Conservation (phyloP, 768 basidiomycete species). For the Rubroboletus satanas region DNA sequence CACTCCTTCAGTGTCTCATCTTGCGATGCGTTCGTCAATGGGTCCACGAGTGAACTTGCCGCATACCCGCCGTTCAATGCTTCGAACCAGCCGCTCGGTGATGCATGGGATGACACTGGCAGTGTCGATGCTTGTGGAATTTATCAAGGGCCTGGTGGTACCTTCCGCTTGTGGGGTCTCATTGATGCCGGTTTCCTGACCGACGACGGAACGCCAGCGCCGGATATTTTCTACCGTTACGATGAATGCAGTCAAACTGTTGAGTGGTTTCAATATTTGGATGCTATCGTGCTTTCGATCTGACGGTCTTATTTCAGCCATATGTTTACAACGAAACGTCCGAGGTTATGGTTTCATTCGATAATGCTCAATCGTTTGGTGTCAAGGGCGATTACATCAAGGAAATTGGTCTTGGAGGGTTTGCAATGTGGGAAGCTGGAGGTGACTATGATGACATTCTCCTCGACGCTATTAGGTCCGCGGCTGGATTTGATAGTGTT, state of each 20-base stretch:
- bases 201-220: constrained; percentile 23
- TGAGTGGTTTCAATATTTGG: constrained; percentile 19
- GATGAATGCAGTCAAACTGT: constrained; percentile 75
- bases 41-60: constrained; percentile 35
- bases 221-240: constrained; percentile 51
- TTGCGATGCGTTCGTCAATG: constrained; percentile 34
- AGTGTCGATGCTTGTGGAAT: constrained; percentile 55
- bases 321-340: constrained; percentile 58
- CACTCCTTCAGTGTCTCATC: constrained; percentile 57
- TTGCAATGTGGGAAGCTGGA: constrained; percentile 69
- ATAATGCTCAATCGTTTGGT: constrained; percentile 54
- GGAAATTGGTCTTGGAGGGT: constrained; percentile 52
- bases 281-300: background rate
- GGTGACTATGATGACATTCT: constrained; percentile 61
- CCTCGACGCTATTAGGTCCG: constrained; percentile 48
- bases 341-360: constrained; percentile 61
- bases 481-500: constrained; percentile 4
- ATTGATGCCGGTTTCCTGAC: constrained; percentile 54
- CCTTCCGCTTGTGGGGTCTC: constrained; percentile 59
- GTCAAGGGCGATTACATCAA: constrained; percentile 62
- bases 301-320: constrained; percentile 42
- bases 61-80: constrained; percentile 50
- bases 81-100: constrained; percentile 45
- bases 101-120: constrained; percentile 49
- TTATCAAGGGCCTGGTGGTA: constrained; percentile 43